A percentile compares a stretch with the other conserved stretches of the same genome.
Conservation (phyloP, 305 asterid species). For the Plantago rigida region DNA sequence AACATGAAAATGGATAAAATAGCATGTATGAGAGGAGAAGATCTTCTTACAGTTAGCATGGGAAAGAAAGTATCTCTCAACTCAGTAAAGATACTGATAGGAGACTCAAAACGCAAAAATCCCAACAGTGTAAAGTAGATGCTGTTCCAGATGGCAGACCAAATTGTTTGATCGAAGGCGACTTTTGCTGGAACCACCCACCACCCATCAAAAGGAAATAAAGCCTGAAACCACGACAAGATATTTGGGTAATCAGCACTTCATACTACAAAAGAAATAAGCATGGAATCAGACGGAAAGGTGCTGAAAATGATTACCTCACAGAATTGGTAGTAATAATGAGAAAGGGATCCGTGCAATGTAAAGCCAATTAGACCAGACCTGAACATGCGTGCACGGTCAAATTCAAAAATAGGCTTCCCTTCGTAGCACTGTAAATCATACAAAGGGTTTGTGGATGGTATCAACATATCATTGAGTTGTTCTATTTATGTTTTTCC, state of each 20-base stretch:
- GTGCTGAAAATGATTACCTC: slow-evolving; percentile 43
- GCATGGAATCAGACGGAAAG: background rate
- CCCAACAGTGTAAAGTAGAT: slow-evolving; percentile 68
- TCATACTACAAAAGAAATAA: slow-evolving; percentile 7
- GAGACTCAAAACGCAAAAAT: slow-evolving; percentile 69
- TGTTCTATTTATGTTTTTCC: background rate
- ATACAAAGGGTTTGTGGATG: slow-evolving; percentile 8
- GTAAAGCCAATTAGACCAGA: slow-evolving; percentile 74
- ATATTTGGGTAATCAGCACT: background rate
- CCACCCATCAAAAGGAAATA: slow-evolving; percentile 82
- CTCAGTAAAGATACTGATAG: slow-evolving; percentile 47
- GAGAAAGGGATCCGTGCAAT: slow-evolving; percentile 84
- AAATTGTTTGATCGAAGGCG: slow-evolving; percentile 70
- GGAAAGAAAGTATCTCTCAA: slow-evolving; percentile 76
- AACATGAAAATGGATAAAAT: background rate
- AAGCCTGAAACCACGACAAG: slow-evolving; percentile 41
- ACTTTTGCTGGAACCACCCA: slow-evolving; percentile 95
- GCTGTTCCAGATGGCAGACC: slow-evolving; percentile 94
- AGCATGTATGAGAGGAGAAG: slow-evolving; percentile 8
- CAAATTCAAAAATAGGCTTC: slow-evolving; percentile 71
- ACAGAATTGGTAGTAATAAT: slow-evolving; percentile 71
- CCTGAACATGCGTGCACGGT: slow-evolving; percentile 67
- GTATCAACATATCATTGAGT: background rate
- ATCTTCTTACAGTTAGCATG: slow-evolving; percentile 75
- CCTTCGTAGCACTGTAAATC: slow-evolving; percentile 71